Evolutionary conservation across 306 rosid genomes (phyloP), one percentile per base, ranked within the genome.

Genomic region (Hippophae rhamnoides): DNA sequence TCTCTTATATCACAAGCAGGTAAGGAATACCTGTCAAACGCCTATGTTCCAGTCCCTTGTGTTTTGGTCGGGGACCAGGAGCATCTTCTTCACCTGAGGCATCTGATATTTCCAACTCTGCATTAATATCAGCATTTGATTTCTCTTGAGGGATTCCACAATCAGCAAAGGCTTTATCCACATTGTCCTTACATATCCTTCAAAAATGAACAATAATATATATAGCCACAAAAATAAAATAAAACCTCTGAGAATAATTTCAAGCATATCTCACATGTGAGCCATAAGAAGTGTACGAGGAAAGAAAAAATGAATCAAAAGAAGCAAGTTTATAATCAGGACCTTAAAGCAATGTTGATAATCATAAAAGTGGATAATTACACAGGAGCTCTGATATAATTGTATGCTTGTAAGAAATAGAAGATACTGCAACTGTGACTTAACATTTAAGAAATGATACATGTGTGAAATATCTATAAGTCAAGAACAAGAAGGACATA

Each of bases 21-120:
- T 51, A 58, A 47, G 43, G 68, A 69, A 78, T 69, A 82, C 99
- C 84, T 40, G 56, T 60, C 14, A 81, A 81, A 41, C 50, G 86
- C 70, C 52, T 75, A 67, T 62, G 76, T 58, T 72, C 94, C 77
- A 89, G 78, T 58, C 75, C 80, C 80, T 78, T 84, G 61, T 71
- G 74, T 58, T 74, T 82, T 86, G 58, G 76, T 68, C 70, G 77
- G 57, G 55, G 69, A 52, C 68, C 86, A 3, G 79, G 72, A 60
- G 78, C 90, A 80, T 89, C 87, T 72, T 93, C 99, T 57, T 93
- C 99, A 43, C 95, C 97, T 11, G 95, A 90, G 60, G 79, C 98
- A 38, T 93, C 96, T 62, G 99, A 89, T 76, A 93, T 61, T 57
- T 88, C 99, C 78, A 93, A 79, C 72, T 93, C 99, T 6, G 85